Percentiles rank a stretch among this genome's conserved stretches.
These are phyloP conservation scores for Garcia nutans DNA, from an alignment of 345 rosid genomes.

Conservation along the genomic window DNA sequence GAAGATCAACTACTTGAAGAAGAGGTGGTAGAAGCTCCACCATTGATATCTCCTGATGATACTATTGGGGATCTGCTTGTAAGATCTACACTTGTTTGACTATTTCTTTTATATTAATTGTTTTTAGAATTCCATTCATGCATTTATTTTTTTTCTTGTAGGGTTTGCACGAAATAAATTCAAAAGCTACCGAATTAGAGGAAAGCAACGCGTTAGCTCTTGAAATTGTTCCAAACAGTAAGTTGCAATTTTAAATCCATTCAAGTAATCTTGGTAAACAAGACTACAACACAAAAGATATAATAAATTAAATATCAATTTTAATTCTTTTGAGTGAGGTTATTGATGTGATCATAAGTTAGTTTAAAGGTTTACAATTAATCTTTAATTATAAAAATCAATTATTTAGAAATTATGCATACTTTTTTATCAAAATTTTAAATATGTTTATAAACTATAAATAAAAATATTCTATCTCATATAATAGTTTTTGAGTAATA, in stretches of 20 bases:
- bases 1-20: slow-evolving; percentile 47
- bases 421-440: no score
- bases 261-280: neutral
- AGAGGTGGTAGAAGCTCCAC: slow-evolving; percentile 45
- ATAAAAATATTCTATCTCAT: no score
- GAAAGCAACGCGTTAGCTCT: slow-evolving; percentile 87
- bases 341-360: no score
- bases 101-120: neutral
- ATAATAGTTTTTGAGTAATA: no score
- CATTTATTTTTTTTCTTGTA: slow-evolving; percentile 21
- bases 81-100: slow-evolving; percentile 6
- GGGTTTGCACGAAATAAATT: slow-evolving; percentile 79
- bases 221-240: slow-evolving; percentile 79
- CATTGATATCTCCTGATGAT: slow-evolving; percentile 49
- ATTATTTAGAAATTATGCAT: no score
- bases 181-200: slow-evolving; percentile 70
- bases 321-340: no score
- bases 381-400: no score
- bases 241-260: neutral
- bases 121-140: neutral
- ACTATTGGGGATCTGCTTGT: slow-evolving; percentile 61
- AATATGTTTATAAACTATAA: no score
- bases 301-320: no score
- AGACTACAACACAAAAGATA: no score
- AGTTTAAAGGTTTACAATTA: no score